Conservation (phyloP, 75 land plant genomes). For the Chamaecyparis obtusa region DNA sequence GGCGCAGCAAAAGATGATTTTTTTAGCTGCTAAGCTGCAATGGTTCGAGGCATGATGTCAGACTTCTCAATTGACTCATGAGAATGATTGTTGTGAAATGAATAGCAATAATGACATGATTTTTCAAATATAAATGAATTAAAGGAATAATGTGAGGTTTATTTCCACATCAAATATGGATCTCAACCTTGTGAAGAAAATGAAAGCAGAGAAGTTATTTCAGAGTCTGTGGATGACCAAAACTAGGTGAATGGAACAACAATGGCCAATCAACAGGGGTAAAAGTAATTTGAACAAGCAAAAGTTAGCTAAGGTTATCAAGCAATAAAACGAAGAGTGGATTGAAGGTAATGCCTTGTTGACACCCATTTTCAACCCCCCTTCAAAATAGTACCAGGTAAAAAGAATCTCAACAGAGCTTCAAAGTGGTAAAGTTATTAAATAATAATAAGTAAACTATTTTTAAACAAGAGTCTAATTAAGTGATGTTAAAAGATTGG, state of each 20-base stretch:
- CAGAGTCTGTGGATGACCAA: background rate
- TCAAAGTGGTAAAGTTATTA: background rate
- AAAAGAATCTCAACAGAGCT: background rate
- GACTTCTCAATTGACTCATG: background rate
- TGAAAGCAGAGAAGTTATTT: background rate
- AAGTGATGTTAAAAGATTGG: no score
- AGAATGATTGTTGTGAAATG: background rate
- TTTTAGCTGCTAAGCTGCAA: background rate
- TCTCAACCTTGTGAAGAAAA: background rate
- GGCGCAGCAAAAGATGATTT: no score
- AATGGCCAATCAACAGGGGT: background rate
- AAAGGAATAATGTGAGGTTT: background rate
- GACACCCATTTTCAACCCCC: no score
- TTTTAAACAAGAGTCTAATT: background rate
- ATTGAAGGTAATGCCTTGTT: background rate
- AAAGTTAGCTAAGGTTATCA: no score
- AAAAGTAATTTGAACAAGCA: background rate
- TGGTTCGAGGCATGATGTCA: background rate
- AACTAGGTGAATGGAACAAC: background rate
- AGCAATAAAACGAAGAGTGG: background rate
- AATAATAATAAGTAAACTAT: no score
- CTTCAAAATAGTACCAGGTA: no score
- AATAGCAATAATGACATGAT: background rate
- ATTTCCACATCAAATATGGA: background rate
- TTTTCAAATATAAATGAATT: background rate